Evolutionary conservation across 139 green algal species (phyloP).

Genomic region (Picochlorum sp.): DNA sequence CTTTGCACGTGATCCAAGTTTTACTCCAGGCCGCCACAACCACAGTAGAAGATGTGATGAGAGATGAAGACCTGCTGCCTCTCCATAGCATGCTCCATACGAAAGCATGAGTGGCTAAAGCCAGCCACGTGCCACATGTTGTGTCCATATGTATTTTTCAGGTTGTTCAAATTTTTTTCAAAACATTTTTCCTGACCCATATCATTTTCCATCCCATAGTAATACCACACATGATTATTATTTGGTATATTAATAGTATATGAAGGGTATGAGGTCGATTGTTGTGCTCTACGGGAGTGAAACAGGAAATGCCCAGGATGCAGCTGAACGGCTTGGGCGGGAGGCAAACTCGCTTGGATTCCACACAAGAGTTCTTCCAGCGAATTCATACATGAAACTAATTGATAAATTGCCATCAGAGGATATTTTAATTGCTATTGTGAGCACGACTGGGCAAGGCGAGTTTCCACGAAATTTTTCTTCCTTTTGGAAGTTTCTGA

Average conservation of each 20-base stretch:
- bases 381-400: slow-evolving; percentile 53
- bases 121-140: too few relatives aligned
- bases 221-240: neutral
- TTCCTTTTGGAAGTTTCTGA: slow-evolving; percentile 85
- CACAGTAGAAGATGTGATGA: too few relatives aligned
- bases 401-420: slow-evolving; percentile 50
- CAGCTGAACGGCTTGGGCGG: slow-evolving; percentile 73
- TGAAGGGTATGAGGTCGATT: slow-evolving; percentile 23
- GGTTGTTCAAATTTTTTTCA: too few relatives aligned
- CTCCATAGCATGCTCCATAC: too few relatives aligned
- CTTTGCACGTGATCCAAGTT: too few relatives aligned
- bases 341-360: slow-evolving; percentile 53
- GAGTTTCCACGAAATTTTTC: slow-evolving; percentile 80
- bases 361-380: slow-evolving; percentile 39
- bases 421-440: slow-evolving; percentile 58
- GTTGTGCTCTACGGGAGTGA: slow-evolving; percentile 80
- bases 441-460: slow-evolving; percentile 80
- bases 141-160: too few relatives aligned
- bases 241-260: neutral
- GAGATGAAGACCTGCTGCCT: too few relatives aligned
- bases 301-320: slow-evolving; percentile 89
- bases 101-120: too few relatives aligned
- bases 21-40: too few relatives aligned
- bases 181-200: too few relatives aligned
- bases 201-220: too few relatives aligned